Evolutionary conservation across 192 early-diverging fungal genomes (phyloP).

Genomic region (Entomortierella lignicola): DNA sequence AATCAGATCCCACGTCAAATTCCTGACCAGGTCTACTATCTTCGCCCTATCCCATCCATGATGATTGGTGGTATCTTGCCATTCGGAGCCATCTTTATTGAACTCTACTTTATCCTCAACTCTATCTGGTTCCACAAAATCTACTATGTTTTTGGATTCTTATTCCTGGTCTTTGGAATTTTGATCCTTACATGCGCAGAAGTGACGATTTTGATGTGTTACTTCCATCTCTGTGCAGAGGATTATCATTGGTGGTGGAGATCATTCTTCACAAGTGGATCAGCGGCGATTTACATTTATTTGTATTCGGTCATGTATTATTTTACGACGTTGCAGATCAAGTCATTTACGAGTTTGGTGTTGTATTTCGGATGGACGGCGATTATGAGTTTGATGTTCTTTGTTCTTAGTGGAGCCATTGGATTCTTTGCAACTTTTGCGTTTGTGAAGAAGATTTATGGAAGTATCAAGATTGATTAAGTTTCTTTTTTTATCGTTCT

Average conservation of each 20-base stretch:
- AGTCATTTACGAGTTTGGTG: slow-evolving; percentile 77
- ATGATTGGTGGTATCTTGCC: slow-evolving; percentile 88
- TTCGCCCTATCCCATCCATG: slow-evolving; percentile 79
- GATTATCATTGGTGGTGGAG: slow-evolving; percentile 91
- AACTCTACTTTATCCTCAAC: slow-evolving; percentile 97
- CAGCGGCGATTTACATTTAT: slow-evolving; percentile 89
- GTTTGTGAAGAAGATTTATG: slow-evolving; percentile 87
- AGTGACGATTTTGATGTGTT: slow-evolving; percentile 88
- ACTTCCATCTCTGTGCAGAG: slow-evolving; percentile 91
- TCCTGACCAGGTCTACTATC: slow-evolving; percentile 86
- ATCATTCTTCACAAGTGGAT: slow-evolving; percentile 87
- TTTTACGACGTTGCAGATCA: slow-evolving; percentile 80
- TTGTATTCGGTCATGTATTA: slow-evolving; percentile 92
- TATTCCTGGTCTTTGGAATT: slow-evolving; percentile 89
- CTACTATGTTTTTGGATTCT: slow-evolving; percentile 95
- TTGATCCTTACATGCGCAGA: slow-evolving; percentile 87
- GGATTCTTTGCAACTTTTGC: slow-evolving; percentile 81
- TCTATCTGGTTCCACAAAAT: slow-evolving; percentile 93
- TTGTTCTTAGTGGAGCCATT: slow-evolving; percentile 81
- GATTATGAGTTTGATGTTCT: slow-evolving; percentile 80
- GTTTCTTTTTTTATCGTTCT: too few species aligned
- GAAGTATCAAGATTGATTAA: slow-evolving; percentile 87
- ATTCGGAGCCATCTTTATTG: slow-evolving; percentile 95
- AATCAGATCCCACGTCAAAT: slow-evolving; percentile 96
- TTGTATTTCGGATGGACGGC: slow-evolving; percentile 93